Evolutionary conservation across 2,329 filamentous ascomycete genomes (phyloP).

Genomic region (Cladosporium phlei): DNA sequence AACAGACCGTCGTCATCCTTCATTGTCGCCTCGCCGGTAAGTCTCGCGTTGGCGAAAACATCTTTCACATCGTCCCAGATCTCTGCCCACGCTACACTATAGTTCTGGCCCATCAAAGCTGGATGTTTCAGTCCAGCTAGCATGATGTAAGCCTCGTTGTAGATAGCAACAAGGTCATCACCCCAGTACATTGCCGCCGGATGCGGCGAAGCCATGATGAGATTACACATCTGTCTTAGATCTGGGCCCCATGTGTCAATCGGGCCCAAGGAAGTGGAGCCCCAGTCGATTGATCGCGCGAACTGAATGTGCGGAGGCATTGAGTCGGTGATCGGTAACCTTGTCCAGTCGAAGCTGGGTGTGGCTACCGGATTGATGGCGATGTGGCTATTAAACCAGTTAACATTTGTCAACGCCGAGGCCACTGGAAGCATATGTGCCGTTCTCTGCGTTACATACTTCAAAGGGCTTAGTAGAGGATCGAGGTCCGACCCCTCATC

Average conservation of each 20-base stretch:
- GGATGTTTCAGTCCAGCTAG: constrained; percentile 76
- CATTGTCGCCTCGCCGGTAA: constrained; percentile 73
- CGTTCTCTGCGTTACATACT: constrained; percentile 1
- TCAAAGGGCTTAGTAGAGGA: background rate
- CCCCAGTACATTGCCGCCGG: constrained; percentile 63
- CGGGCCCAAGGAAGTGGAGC: constrained; percentile 65
- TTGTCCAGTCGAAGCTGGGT: constrained; percentile 70
- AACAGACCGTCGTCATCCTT: constrained; percentile 78
- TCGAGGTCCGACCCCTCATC: background rate
- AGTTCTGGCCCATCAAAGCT: constrained; percentile 66
- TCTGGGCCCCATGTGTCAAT: constrained; percentile 69
- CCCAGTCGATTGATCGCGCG: constrained; percentile 68
- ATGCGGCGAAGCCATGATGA: constrained; percentile 75
- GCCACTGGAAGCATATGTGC: background rate
- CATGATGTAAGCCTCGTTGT: constrained; percentile 67
- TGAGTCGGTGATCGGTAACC: constrained; percentile 57
- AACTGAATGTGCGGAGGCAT: constrained; percentile 69
- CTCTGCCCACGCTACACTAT: constrained; percentile 64
- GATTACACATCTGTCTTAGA: constrained; percentile 71
- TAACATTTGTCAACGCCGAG: constrained; percentile 24
- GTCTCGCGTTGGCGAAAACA: constrained; percentile 62
- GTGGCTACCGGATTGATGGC: constrained; percentile 17
- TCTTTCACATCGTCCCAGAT: constrained; percentile 69
- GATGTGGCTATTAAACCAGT: constrained; percentile 29
- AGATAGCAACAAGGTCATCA: constrained; percentile 61